These are phyloP conservation scores for Sechiopsis laciniata DNA, from an alignment of 306 rosid species.

Conservation along the genomic window DNA sequence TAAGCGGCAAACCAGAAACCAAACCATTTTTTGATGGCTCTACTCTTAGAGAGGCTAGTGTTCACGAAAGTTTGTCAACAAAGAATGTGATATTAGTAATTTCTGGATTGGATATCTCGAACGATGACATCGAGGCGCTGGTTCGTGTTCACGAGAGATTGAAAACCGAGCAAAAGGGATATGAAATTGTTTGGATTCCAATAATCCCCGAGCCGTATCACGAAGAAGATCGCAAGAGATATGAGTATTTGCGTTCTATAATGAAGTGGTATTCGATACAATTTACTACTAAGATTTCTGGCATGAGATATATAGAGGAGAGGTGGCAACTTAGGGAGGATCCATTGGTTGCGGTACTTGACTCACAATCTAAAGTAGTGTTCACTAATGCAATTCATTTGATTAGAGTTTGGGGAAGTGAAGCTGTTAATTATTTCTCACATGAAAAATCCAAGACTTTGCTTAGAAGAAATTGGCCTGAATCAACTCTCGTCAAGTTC, in stretches of 20 bases:
- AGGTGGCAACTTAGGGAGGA: constrained; percentile 49
- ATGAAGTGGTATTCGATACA: constrained; percentile 53
- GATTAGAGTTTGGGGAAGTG: constrained; percentile 42
- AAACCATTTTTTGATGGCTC: constrained; percentile 46
- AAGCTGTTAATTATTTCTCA: constrained; percentile 43
- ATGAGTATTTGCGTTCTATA: constrained; percentile 35
- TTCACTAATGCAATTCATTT: constrained; percentile 43
- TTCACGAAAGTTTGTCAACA: constrained; percentile 6
- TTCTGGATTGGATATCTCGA: constrained; percentile 43
- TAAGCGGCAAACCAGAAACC: constrained; percentile 17
- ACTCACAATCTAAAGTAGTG: constrained; percentile 36
- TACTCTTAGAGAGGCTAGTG: constrained; percentile 25
- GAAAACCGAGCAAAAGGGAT: constrained; percentile 8
- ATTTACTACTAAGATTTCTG: constrained; percentile 25
- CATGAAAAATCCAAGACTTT: not conserved
- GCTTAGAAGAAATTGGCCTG: not conserved
- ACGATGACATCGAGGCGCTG: constrained; percentile 35
- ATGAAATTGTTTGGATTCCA: constrained; percentile 64
- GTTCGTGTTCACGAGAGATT: constrained; percentile 32
- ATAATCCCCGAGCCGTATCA: constrained; percentile 43
- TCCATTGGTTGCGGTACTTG: constrained; percentile 33
- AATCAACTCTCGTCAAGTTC: constrained; percentile 14
- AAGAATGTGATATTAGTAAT: constrained; percentile 43
- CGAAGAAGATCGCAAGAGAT: constrained; percentile 36
- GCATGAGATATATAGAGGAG: constrained; percentile 40